phyloP scores from a whole-genome alignment of 1,139 yeast genomes.

The Pichia sp. region DNA sequence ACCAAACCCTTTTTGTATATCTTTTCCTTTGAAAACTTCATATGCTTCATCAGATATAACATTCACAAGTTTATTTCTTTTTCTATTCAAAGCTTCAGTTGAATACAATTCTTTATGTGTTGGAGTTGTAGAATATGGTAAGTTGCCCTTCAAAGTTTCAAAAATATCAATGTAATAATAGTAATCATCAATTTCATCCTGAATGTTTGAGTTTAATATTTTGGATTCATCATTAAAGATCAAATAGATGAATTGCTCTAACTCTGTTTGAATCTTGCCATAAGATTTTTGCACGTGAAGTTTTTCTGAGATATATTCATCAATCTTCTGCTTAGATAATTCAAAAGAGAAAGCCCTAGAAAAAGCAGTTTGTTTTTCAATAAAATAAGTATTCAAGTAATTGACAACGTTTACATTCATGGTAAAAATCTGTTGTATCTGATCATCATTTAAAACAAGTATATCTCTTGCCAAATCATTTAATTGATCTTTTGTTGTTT shows the following conservation, averaged over 20 bases:
- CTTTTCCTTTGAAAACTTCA: not conserved
- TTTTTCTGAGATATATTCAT: not conserved
- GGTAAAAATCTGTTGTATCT: not conserved
- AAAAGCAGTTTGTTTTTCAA: not conserved
- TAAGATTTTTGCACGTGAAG: slow-evolving; percentile 2
- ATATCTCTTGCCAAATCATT: slow-evolving; percentile 2
- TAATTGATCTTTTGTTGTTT: not conserved
- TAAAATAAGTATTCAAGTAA: not conserved
- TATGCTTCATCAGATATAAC: slow-evolving; percentile 10
- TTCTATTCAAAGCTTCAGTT: slow-evolving; percentile 63
- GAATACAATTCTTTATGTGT: slow-evolving; percentile 48
- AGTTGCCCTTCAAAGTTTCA: slow-evolving; percentile 37
- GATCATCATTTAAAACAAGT: slow-evolving; percentile 3
- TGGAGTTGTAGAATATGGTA: slow-evolving; percentile 20
- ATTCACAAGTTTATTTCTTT: slow-evolving; percentile 47
- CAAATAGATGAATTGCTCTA: slow-evolving; percentile 39
- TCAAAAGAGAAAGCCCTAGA: slow-evolving; percentile 1
- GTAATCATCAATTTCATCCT: slow-evolving; percentile 58
- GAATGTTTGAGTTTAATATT: slow-evolving; percentile 45
- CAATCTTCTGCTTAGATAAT: not conserved
- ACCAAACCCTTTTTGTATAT: not conserved
- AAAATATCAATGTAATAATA: slow-evolving; percentile 46
- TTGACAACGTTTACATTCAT: not conserved
- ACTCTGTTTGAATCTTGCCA: slow-evolving; percentile 39
- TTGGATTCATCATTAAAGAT: slow-evolving; percentile 44